Percentiles rank a stretch among this genome's conserved stretches.
Evolutionary conservation across 257 asterid species (phyloP).

Genomic region (Solanum ossicruentum): DNA sequence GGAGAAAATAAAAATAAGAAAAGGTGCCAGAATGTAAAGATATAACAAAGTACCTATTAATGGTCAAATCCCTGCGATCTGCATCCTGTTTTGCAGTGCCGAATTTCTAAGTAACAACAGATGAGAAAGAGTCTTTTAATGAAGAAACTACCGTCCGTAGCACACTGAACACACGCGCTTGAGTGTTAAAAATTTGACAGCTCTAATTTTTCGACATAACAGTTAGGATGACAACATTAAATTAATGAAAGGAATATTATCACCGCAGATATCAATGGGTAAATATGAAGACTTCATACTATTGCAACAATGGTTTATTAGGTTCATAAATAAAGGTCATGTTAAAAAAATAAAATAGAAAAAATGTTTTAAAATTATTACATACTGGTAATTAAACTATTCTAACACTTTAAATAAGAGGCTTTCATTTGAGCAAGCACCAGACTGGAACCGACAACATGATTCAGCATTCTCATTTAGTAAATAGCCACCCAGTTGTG

Average conservation of each 20-base stretch:
- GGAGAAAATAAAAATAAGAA: background rate
- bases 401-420: background rate
- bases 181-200: background rate
- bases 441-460: background rate
- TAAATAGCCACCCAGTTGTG: background rate
- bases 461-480: background rate
- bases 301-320: background rate
- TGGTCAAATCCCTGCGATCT: conserved; percentile 83
- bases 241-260: background rate
- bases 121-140: background rate
- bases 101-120: conserved; percentile 44
- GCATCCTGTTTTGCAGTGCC: conserved; percentile 93
- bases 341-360: background rate
- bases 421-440: background rate
- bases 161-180: background rate
- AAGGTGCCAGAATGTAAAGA: background rate
- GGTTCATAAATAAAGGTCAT: background rate
- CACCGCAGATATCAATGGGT: background rate
- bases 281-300: background rate
- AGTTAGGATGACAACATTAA: background rate
- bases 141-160: background rate
- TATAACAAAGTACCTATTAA: conserved; percentile 39
- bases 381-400: background rate
- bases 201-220: background rate
- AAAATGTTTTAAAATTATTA: background rate